These are phyloP conservation scores for Emiliania huxleyi DNA, from an alignment of 78 protist genomes.

Conservation along the genomic window DNA sequence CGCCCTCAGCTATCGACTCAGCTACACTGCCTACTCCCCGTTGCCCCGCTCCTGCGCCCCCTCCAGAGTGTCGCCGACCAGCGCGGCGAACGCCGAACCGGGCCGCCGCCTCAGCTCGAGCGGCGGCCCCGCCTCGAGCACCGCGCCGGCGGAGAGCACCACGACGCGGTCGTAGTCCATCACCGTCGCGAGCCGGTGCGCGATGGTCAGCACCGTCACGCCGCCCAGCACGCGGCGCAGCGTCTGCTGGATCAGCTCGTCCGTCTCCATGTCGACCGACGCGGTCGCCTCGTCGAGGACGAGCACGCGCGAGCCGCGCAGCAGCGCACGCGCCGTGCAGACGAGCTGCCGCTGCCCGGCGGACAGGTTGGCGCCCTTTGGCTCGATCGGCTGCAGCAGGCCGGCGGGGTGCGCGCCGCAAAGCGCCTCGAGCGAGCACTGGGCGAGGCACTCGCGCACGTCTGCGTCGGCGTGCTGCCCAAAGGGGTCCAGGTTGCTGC, in stretches of 20 bases:
- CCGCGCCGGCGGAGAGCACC: constrained; percentile 67
- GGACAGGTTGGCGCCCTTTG: constrained; percentile 69
- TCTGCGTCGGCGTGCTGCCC: constrained; percentile 57
- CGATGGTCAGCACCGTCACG: constrained; percentile 74
- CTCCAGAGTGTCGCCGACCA: too few relatives aligned
- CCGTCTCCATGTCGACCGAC: constrained; percentile 59
- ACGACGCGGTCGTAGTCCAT: constrained; percentile 60
- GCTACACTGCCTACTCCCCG: too few relatives aligned
- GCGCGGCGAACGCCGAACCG: background rate
- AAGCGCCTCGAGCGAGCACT: background rate
- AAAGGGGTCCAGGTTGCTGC: constrained; percentile 90
- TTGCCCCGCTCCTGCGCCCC: too few relatives aligned
- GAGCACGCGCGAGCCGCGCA: constrained; percentile 35
- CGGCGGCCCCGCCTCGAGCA: constrained; percentile 77
- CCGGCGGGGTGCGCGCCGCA: too few relatives aligned
- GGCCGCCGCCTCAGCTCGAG: constrained; percentile 4
- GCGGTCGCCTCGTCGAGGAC: constrained; percentile 74
- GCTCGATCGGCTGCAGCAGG: background rate
- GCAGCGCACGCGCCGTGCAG: constrained; percentile 92
- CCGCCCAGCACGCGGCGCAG: background rate
- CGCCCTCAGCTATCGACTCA: too few relatives aligned
- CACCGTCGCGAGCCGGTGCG: constrained; percentile 70
- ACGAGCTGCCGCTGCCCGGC: constrained; percentile 90
- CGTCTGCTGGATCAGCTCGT: constrained; percentile 44
- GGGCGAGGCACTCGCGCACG: constrained; percentile 66